Conservation (phyloP, 2,329 filamentous ascomycete species). For the Ophiostoma novo-ulmi region DNA sequence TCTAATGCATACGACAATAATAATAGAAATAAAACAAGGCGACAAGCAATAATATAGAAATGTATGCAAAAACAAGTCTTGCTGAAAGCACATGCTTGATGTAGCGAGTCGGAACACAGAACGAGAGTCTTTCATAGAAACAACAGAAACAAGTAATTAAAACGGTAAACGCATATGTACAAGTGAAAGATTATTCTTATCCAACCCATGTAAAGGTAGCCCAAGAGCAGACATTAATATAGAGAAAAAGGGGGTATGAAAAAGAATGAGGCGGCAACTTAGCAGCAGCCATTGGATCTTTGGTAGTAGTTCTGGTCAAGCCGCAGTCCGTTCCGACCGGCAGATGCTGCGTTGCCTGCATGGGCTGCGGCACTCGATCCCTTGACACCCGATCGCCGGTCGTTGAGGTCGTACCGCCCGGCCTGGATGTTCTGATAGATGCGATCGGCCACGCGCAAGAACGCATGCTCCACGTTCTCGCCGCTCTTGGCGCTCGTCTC, state of each 20-base stretch:
- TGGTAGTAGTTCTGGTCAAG: constrained; percentile 37
- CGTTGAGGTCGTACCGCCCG: constrained; percentile 89
- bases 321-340: constrained; percentile 36
- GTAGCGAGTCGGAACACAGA: not conserved
- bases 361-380: constrained; percentile 43
- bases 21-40: not conserved
- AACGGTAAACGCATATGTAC: not conserved
- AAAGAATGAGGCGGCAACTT: constrained; percentile 1
- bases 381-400: constrained; percentile 87
- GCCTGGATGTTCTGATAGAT: constrained; percentile 97
- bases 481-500: constrained; percentile 96
- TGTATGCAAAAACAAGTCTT: not conserved
- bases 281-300: constrained; percentile 38
- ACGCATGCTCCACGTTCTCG: constrained; percentile 87
- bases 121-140: not conserved
- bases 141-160: not conserved
- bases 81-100: not conserved
- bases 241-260: constrained; percentile 9
- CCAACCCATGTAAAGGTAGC: not conserved
- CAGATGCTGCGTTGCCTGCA: constrained; percentile 14
- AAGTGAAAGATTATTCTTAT: not conserved
- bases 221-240: not conserved
- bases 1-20: not conserved
- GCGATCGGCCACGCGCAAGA: constrained; percentile 85
- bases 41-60: not conserved